phyloP scores from a whole-genome alignment of 192 early-diverging fungal genomes.

The Geranomyces variabilis region DNA sequence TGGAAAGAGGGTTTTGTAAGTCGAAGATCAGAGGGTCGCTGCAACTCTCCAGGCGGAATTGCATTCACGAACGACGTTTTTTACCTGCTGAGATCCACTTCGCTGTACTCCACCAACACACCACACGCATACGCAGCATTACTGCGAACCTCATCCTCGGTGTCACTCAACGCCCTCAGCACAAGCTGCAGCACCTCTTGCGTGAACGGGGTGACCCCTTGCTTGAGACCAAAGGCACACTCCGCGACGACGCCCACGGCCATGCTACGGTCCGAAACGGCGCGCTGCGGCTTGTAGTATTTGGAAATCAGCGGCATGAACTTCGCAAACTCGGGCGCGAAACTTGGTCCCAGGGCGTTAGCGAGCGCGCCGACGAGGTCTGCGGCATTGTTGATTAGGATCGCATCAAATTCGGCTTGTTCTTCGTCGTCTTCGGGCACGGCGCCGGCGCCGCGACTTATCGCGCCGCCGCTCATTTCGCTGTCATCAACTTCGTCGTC shows the following conservation, averaged over 20 bases:
- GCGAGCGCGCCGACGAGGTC: slow-evolving; percentile 83
- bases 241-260: slow-evolving; percentile 87
- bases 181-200: slow-evolving; percentile 68
- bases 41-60: no score
- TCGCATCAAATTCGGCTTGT: slow-evolving; percentile 79
- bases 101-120: slow-evolving; percentile 67
- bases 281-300: slow-evolving; percentile 75
- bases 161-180: slow-evolving; percentile 71
- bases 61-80: no score
- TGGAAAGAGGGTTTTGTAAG: neutral
- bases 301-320: slow-evolving; percentile 81
- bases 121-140: slow-evolving; percentile 86
- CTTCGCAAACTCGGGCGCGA: slow-evolving; percentile 72
- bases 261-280: slow-evolving; percentile 83
- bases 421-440: slow-evolving; percentile 74
- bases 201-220: slow-evolving; percentile 47
- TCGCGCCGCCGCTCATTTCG: slow-evolving; percentile 8
- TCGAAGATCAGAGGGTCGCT: neutral
- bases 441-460: neutral
- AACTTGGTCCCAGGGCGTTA: slow-evolving; percentile 72
- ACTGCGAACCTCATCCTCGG: slow-evolving; percentile 81
- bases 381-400: slow-evolving; percentile 77
- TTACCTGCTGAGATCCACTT: slow-evolving; percentile 66
- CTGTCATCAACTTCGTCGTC: slow-evolving; percentile 29
- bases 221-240: slow-evolving; percentile 66